Percentiles rank a stretch among this genome's conserved stretches.
These are phyloP conservation scores for Cruciata laevipes DNA, from an alignment of 257 asterid species.

Conservation along the genomic window DNA sequence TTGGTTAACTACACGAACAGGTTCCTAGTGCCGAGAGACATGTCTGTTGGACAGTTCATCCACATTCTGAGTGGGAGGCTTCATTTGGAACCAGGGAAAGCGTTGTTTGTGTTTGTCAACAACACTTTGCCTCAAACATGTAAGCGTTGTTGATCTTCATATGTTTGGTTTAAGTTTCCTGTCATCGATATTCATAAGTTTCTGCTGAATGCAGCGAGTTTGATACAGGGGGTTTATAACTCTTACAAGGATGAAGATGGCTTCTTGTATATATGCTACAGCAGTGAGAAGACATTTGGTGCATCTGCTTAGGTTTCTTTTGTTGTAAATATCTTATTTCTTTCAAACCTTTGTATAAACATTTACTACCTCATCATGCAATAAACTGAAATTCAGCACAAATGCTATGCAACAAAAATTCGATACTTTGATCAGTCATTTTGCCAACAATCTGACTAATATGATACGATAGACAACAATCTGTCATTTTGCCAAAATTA, in stretches of 20 bases:
- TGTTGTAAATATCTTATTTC: not conserved
- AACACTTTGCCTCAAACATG: conserved; percentile 92
- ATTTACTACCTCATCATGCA: not conserved
- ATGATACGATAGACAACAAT: not conserved
- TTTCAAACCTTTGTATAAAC: not conserved
- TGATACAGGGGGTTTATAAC: conserved; percentile 63
- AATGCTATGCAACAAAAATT: no score
- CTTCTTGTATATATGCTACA: conserved; percentile 92
- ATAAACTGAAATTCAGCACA: not conserved
- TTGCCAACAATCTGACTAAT: no score
- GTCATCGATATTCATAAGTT: not conserved
- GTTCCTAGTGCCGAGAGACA: conserved; percentile 91
- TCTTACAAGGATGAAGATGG: conserved; percentile 80
- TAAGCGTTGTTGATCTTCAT: conserved; percentile 17
- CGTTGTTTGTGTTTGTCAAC: conserved; percentile 77
- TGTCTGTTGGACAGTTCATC: conserved; percentile 90
- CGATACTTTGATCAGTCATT: no score
- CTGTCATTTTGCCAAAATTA: not conserved
- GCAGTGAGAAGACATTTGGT: conserved; percentile 86
- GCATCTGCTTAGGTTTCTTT: not conserved
- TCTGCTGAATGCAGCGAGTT: conserved; percentile 45
- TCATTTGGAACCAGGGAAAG: conserved; percentile 84
- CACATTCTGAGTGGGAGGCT: conserved; percentile 80
- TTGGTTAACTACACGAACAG: conserved; percentile 24
- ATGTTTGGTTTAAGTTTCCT: not conserved